Conservation (phyloP, 306 rosid genomes). For the Mimosa bimucronata region DNA sequence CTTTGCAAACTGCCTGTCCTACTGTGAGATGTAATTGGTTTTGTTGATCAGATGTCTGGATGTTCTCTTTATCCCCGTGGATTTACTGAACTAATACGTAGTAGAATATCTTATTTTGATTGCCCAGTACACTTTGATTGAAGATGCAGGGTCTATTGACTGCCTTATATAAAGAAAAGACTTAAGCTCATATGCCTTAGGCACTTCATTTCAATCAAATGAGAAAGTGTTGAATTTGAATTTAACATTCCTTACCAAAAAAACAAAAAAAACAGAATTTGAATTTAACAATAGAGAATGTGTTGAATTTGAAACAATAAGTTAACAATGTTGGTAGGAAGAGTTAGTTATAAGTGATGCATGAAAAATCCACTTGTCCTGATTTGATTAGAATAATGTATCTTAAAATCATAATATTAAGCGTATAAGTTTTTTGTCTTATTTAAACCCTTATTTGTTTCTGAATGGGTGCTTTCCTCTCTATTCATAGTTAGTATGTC, state of each 20-base stretch:
- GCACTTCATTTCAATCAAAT: not conserved
- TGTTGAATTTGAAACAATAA: not conserved
- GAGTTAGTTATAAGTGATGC: not conserved
- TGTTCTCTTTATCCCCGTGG: slow-evolving; percentile 5
- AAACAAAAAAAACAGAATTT: too few species aligned
- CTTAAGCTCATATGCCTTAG: not conserved
- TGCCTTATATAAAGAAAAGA: not conserved
- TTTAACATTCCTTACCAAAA: too few species aligned
- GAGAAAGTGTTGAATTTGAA: not conserved
- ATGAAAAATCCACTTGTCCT: not conserved
- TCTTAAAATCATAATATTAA: not conserved
- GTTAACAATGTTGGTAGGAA: not conserved
- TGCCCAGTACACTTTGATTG: slow-evolving; percentile 3
- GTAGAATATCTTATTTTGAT: not conserved
- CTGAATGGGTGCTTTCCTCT: not conserved
- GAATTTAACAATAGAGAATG: too few species aligned
- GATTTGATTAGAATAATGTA: not conserved
- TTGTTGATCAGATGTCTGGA: not conserved
- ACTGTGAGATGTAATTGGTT: not conserved
- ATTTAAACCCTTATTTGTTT: not conserved
- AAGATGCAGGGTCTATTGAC: not conserved
- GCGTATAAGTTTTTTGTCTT: not conserved
- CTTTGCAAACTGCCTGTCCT: slow-evolving; percentile 16
- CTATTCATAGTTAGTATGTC: not conserved
- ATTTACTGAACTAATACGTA: slow-evolving; percentile 20